Evolutionary conservation across 805 yeast genomes (phyloP), one percentile per base, ranked within the genome.

Genomic region (Candida germanica): DNA sequence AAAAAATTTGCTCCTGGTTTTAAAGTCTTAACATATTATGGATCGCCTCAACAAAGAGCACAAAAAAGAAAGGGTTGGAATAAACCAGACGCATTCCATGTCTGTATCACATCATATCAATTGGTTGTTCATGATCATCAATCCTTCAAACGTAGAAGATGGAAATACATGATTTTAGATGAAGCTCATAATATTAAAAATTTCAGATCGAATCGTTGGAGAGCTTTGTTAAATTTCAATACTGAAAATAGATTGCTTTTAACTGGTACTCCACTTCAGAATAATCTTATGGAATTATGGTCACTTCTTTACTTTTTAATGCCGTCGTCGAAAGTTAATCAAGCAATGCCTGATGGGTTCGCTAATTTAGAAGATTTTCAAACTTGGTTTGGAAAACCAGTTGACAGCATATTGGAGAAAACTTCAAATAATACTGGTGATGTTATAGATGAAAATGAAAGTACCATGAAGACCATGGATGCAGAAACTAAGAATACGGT

Each of bases 101-200:
- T 93, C 10, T 91, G 98, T 54, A 91, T 93, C 44, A 94, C 98
- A 0, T 91, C 98, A 0, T 93, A 93, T 54, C 99, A 93, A 58
- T 71, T 93, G 31, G 97, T 94, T n/a, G 89, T 93, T 8, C 98
- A 93, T 54, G 99, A 93, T 60, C 97, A 91, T 45, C 88, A 84
- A 42, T 86, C 94, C 0, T 93, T 93, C 61, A 79, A 89, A 50
- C 74, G 98, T 55, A 86, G 91, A 54, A 79, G 75, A 50, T 93
- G 99, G 99, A 83, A 81, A 53, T 93, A 91, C 59, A 87, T 93
- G 96, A 88, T 93, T 49, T 67, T 89, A 38, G 99, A 93, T 64
- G 99, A 93, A 56, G 99, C 99, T 0, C 99, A 93, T 58, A 93
- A 93, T 51, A 93, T 93, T 64, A 93, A 93, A 56, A 93, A 93